phyloP scores from a whole-genome alignment of 805 yeast genomes.

The Starmera quercuum region DNA sequence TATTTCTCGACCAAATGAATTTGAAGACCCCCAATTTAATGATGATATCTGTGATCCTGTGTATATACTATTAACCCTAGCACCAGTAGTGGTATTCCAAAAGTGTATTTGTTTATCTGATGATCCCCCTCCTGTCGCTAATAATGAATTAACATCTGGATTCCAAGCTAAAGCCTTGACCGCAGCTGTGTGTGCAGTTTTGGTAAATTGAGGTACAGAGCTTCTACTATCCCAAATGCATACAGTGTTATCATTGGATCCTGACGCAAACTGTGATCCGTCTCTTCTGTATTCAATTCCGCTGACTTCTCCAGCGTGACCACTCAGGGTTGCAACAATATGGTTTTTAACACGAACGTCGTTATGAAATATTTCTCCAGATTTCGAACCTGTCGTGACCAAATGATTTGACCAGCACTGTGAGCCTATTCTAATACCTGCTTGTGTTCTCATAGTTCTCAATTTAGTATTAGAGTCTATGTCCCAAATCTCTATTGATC shows the following conservation, averaged over 20 bases:
- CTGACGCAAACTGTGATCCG: conserved; percentile 81
- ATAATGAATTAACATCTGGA: conserved; percentile 70
- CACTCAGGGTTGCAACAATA: conserved; percentile 47
- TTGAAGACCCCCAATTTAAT: conserved; percentile 79
- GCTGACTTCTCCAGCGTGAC: conserved; percentile 86
- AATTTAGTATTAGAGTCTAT: conserved; percentile 66
- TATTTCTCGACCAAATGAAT: conserved; percentile 69
- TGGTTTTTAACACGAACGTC: conserved; percentile 86
- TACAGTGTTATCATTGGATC: conserved; percentile 92
- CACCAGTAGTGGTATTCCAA: conserved; percentile 93
- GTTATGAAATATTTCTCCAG: conserved; percentile 78
- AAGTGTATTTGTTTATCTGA: conserved; percentile 83
- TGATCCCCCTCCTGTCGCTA: conserved; percentile 98
- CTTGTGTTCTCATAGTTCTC: conserved; percentile 66
- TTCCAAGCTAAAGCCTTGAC: conserved; percentile 95
- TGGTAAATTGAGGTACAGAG: conserved; percentile 59
- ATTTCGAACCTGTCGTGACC: conserved; percentile 79
- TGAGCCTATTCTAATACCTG: conserved; percentile 71
- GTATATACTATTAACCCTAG: conserved; percentile 76
- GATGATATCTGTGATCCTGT: conserved; percentile 95
- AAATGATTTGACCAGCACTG: conserved; percentile 81
- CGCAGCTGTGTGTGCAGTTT: conserved; percentile 84
- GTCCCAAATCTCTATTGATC: conserved; percentile 90
- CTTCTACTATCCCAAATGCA: conserved; percentile 88
- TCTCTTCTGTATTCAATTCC: conserved; percentile 83